Percentiles rank a stretch among this genome's conserved stretches.
Evolutionary conservation across 768 basidiomycete species (phyloP).

Genomic region (Mycena kentingensis): DNA sequence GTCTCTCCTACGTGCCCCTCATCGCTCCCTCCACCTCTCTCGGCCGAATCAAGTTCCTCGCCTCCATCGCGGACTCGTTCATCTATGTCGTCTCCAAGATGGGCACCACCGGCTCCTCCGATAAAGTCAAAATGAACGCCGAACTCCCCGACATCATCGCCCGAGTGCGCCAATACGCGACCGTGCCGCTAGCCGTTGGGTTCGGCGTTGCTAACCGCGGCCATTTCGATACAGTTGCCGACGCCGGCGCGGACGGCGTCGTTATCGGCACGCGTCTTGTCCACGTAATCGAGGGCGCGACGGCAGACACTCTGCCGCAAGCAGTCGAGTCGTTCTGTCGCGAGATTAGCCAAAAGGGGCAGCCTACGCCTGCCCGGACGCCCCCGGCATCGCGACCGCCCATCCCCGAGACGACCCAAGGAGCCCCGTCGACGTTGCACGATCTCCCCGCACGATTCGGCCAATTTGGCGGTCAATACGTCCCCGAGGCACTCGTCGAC

Average conservation of each 20-base stretch:
- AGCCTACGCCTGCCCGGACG: conserved; percentile 39
- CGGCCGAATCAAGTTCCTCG: conserved; percentile 84
- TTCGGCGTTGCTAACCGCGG: conserved; percentile 91
- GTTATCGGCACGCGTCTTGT: conserved; percentile 92
- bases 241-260: conserved; percentile 92
- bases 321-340: conserved; percentile 75
- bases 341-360: conserved; percentile 56
- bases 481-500: conserved; percentile 94
- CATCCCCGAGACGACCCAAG: conserved; percentile 32
- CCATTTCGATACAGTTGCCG: conserved; percentile 84
- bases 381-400: conserved; percentile 30
- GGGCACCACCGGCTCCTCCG: conserved; percentile 96
- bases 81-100: conserved; percentile 99
- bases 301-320: conserved; percentile 47
- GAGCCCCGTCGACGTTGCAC: conserved; percentile 35
- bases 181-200: conserved; percentile 89
- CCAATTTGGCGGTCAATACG: conserved; percentile 95
- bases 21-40: conserved; percentile 93
- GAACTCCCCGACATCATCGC: conserved; percentile 82
- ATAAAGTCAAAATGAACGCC: conserved; percentile 65
- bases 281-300: conserved; percentile 69
- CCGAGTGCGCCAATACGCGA: conserved; percentile 77
- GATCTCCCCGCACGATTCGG: conserved; percentile 86
- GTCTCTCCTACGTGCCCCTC: conserved; percentile 92
- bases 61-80: conserved; percentile 94